phyloP scores from a whole-genome alignment of 2,329 filamentous ascomycete genomes.

The Paraphoma chrysanthemicola region DNA sequence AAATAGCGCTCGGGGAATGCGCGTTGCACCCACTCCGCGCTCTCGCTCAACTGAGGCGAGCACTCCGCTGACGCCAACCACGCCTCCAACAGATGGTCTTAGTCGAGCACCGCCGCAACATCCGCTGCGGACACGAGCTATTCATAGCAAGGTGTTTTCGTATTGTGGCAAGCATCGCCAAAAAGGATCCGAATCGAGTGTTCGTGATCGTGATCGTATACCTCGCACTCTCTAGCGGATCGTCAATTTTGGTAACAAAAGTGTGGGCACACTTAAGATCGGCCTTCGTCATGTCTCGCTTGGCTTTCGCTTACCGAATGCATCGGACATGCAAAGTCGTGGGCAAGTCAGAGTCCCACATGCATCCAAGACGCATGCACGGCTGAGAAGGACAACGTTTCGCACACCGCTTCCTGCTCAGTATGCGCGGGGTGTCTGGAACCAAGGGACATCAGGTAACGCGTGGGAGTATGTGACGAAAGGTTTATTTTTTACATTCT shows the following conservation, averaged over 20 bases:
- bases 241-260: too few species aligned
- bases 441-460: neutral
- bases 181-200: neutral
- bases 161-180: neutral
- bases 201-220: neutral
- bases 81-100: constrained; percentile 3
- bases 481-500: neutral
- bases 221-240: too few species aligned
- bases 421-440: neutral
- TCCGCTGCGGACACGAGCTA: constrained; percentile 2
- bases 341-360: neutral
- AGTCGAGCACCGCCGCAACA: neutral
- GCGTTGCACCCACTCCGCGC: neutral
- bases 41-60: constrained; percentile 12
- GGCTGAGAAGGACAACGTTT: neutral
- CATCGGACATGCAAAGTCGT: too few species aligned
- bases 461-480: neutral
- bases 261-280: too few species aligned
- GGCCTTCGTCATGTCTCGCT: too few species aligned
- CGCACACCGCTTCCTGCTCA: neutral
- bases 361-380: neutral
- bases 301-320: too few species aligned
- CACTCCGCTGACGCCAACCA: constrained; percentile 20
- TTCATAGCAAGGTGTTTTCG: constrained; percentile 2
- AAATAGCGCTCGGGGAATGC: neutral